phyloP scores from a whole-genome alignment of 768 basidiomycete species.

The Kwoniella mangroviensis region DNA sequence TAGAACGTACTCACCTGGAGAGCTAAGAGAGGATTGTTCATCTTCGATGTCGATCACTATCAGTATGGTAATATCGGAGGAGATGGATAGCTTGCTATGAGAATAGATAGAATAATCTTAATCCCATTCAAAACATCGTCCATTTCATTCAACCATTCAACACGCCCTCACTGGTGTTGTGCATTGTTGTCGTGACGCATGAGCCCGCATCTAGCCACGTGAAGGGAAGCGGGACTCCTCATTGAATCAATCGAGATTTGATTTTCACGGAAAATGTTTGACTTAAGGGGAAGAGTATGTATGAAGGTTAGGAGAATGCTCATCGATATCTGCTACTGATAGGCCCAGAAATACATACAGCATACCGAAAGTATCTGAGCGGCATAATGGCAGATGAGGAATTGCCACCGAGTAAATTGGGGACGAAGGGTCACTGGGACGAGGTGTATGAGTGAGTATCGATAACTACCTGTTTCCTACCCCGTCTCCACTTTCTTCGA shows the following conservation, averaged over 20 bases:
- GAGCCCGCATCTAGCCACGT: constrained; percentile 1
- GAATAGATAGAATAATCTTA: too few relatives aligned
- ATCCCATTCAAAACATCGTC: too few relatives aligned
- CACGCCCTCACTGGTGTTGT: neutral
- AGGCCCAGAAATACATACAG: too few relatives aligned
- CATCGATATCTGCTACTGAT: too few relatives aligned
- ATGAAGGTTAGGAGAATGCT: too few relatives aligned
- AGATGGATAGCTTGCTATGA: too few relatives aligned
- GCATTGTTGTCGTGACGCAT: constrained; percentile 1
- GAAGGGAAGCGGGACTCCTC: neutral
- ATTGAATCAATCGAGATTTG: neutral
- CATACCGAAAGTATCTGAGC: neutral
- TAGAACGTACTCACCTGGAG: constrained; percentile 51
- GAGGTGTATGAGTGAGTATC: constrained; percentile 51
- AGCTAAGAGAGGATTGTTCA: constrained; percentile 56
- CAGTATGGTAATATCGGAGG: neutral
- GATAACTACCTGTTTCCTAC: neutral
- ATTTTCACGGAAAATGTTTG: neutral
- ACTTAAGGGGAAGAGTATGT: neutral
- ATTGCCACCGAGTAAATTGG: constrained; percentile 56
- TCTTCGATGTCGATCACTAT: constrained; percentile 7
- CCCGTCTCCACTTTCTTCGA: neutral
- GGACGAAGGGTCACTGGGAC: constrained; percentile 59
- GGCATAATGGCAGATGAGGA: constrained; percentile 47
- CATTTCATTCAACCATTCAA: constrained; percentile 1